phyloP scores from a whole-genome alignment of 495 filamentous ascomycete genomes.

The Bathelium albidoporum region DNA sequence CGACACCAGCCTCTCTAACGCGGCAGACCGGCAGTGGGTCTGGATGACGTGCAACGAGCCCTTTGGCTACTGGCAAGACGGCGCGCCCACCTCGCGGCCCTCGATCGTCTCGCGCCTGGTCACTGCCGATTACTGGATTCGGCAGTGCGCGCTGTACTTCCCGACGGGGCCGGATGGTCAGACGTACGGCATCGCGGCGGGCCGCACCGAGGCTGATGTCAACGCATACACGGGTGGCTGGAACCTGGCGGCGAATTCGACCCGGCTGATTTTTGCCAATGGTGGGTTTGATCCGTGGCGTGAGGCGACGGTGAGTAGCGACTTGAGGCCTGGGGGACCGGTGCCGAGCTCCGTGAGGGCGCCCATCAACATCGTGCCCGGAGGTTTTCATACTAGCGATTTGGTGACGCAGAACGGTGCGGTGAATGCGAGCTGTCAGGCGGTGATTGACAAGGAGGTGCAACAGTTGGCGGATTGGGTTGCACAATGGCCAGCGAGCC shows the following conservation, averaged over 20 bases:
- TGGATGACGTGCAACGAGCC: conserved; percentile 63
- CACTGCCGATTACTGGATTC: conserved; percentile 45
- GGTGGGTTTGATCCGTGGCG: conserved; percentile 56
- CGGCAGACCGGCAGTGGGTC: conserved; percentile 48
- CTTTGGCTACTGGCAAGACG: conserved; percentile 50
- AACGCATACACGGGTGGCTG: conserved; percentile 54
- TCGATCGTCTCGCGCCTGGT: conserved; percentile 44
- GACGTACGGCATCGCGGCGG: conserved; percentile 41
- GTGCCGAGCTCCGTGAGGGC: conserved; percentile 32
- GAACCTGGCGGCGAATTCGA: conserved; percentile 43
- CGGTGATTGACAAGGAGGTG: conserved; percentile 35
- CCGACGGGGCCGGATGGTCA: conserved; percentile 37
- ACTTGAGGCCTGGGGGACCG: conserved; percentile 46
- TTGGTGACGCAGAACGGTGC: conserved; percentile 37
- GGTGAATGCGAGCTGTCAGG: conserved; percentile 29
- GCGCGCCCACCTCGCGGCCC: conserved; percentile 17
- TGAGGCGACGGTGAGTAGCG: conserved; percentile 41
- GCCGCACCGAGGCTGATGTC: conserved; percentile 43
- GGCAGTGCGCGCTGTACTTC: conserved; percentile 52
- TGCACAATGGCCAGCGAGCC: conserved; percentile 20
- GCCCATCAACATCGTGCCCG: conserved; percentile 46
- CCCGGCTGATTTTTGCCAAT: conserved; percentile 51
- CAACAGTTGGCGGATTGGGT: conserved; percentile 43
- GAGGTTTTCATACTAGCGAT: conserved; percentile 45
- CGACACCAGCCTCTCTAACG: conserved; percentile 43